These are phyloP conservation scores for Lathyrus sativus DNA, from an alignment of 306 rosid genomes.

Conservation along the genomic window DNA sequence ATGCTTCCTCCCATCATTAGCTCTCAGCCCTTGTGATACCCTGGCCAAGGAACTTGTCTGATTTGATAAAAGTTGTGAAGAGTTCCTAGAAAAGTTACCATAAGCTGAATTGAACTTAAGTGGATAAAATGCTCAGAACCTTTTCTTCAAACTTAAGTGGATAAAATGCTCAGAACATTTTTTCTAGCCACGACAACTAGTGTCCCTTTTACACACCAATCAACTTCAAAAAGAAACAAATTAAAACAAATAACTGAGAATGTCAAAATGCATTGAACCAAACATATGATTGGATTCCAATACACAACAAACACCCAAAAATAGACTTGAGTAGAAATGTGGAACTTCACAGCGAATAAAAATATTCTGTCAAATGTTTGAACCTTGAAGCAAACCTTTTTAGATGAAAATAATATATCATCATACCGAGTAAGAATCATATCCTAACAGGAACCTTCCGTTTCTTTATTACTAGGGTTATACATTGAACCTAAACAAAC, in stretches of 20 bases:
- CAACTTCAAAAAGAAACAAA: constrained; percentile 55
- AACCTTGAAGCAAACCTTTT: too few species aligned
- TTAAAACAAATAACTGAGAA: constrained; percentile 31
- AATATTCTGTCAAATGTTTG: too few species aligned
- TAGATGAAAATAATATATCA: too few species aligned
- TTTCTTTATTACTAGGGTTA: too few species aligned
- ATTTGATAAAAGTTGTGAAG: constrained; percentile 53
- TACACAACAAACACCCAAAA: constrained; percentile 9
- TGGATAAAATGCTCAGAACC: too few species aligned
- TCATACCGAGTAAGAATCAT: too few species aligned
- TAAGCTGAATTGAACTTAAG: constrained; percentile 59
- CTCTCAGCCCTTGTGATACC: constrained; percentile 67
- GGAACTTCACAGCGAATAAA: too few species aligned
- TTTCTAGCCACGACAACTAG: constrained; percentile 74
- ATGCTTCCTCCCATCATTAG: constrained; percentile 66
- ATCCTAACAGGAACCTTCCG: too few species aligned
- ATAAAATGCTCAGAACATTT: constrained; percentile 64
- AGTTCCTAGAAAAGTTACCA: constrained; percentile 63
- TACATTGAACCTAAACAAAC: too few species aligned
- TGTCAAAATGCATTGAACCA: constrained; percentile 26
- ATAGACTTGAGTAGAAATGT: too few species aligned
- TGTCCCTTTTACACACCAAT: constrained; percentile 70
- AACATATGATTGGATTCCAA: constrained; percentile 6
- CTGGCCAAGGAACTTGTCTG: constrained; percentile 62
- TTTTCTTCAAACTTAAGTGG: constrained; percentile 63